Percentiles rank a stretch among this genome's conserved stretches.
These are phyloP conservation scores for Dalechampia spathulata DNA, from an alignment of 441 rosid species.

Conservation along the genomic window DNA sequence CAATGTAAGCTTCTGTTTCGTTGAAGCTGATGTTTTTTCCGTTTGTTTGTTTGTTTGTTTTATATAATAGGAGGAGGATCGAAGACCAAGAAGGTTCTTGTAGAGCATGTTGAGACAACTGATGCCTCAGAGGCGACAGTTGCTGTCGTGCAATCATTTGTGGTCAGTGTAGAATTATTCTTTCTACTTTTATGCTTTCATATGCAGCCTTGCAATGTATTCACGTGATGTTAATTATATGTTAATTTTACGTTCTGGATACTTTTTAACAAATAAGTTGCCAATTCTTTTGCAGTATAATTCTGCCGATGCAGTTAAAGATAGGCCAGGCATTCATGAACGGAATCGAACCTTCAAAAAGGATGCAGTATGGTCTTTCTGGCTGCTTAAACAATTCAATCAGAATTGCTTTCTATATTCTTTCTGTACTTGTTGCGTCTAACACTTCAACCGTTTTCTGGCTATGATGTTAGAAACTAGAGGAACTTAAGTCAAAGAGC, in stretches of 20 bases:
- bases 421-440: constrained; percentile 7
- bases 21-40: not conserved
- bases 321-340: constrained; percentile 31
- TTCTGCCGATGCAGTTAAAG: constrained; percentile 25
- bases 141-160: constrained; percentile 44
- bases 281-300: constrained; percentile 28
- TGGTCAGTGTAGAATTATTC: constrained; percentile 31
- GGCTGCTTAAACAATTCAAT: not conserved
- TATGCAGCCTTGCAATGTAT: not conserved
- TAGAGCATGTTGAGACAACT: constrained; percentile 64
- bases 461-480: constrained; percentile 34
- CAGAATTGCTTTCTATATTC: not conserved
- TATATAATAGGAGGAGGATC: constrained; percentile 26
- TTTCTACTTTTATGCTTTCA: too few relatives aligned
- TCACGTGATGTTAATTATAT: not conserved
- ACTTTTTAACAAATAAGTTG: not conserved
- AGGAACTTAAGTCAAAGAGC: constrained; percentile 37
- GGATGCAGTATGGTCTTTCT: constrained; percentile 34
- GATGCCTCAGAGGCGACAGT: constrained; percentile 27
- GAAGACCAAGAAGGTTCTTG: constrained; percentile 56
- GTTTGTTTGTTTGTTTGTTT: constrained; percentile 2
- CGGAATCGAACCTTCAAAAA: constrained; percentile 35
- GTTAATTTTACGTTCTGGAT: not conserved
- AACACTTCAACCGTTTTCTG: not conserved
- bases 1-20: not conserved